Percentiles rank a stretch among this genome's conserved stretches.
phyloP scores from a whole-genome alignment of 805 yeast species.

The Teunomyces gatunensis region DNA sequence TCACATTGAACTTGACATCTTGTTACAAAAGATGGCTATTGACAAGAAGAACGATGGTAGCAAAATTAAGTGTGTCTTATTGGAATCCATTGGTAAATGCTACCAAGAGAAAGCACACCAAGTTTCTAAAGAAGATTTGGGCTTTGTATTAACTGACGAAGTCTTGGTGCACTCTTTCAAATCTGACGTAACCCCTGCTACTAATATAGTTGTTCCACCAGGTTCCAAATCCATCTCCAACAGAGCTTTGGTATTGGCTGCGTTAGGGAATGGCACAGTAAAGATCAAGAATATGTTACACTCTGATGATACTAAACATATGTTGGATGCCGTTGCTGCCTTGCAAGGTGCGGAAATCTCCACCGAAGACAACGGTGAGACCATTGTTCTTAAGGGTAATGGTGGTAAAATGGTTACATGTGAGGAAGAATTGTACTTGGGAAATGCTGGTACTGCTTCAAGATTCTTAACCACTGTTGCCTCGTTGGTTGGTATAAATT shows the following conservation, averaged over 20 bases:
- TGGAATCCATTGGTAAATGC: constrained; percentile 84
- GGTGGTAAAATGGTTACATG: constrained; percentile 74
- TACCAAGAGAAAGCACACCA: constrained; percentile 84
- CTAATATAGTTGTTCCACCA: constrained; percentile 71
- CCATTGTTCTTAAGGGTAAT: constrained; percentile 78
- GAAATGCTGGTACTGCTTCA: constrained; percentile 98
- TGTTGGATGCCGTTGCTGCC: constrained; percentile 81
- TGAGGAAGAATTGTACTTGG: constrained; percentile 72
- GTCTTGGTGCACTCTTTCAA: constrained; percentile 61
- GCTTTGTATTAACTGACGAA: constrained; percentile 82
- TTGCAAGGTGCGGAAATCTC: constrained; percentile 79
- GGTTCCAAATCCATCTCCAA: constrained; percentile 97
- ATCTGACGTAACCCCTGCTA: constrained; percentile 26
- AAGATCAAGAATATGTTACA: constrained; percentile 82
- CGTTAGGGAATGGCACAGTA: constrained; percentile 84
- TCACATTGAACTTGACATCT: constrained; percentile 69
- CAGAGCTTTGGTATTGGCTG: constrained; percentile 89
- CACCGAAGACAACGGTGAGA: constrained; percentile 88
- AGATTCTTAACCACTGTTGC: constrained; percentile 92
- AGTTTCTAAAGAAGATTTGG: constrained; percentile 76
- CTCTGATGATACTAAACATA: constrained; percentile 94
- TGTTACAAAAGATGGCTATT: constrained; percentile 84
- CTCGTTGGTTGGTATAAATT: constrained; percentile 60
- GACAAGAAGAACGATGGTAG: constrained; percentile 96
- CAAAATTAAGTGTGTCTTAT: constrained; percentile 79